A percentile compares a stretch with the other conserved stretches of the same genome.
Conservation (phyloP, 331 rosid genomes). For the Phaseolus coccineus region DNA sequence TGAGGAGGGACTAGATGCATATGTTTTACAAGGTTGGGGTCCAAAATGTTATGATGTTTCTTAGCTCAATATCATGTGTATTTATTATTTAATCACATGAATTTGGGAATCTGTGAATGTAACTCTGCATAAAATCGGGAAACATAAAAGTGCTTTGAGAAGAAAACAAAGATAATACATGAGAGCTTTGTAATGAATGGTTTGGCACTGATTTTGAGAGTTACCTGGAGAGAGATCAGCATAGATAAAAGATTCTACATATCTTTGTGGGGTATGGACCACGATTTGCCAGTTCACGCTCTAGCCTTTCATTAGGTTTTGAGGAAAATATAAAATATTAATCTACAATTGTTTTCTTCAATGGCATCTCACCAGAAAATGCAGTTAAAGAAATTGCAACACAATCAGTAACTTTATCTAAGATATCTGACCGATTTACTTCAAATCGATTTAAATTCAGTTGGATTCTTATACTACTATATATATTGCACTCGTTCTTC, state of each 20-base stretch:
- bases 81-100: neutral
- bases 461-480: neutral
- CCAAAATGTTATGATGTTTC: neutral
- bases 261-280: conserved; percentile 1
- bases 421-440: conserved; percentile 5
- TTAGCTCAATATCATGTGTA: neutral
- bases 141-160: neutral
- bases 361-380: neutral
- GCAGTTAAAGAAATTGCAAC: neutral
- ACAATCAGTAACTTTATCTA: neutral
- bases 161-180: conserved; percentile 22
- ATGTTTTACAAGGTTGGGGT: too few relatives aligned
- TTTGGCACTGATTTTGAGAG: neutral
- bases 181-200: neutral
- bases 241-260: neutral
- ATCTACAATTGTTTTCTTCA: neutral
- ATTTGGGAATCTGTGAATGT: neutral
- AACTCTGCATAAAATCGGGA: conserved; percentile 9
- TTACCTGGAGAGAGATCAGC: neutral
- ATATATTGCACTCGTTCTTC: conserved; percentile 3
- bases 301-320: neutral
- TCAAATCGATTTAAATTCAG: conserved; percentile 7
- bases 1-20: too few relatives aligned
- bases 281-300: neutral
- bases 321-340: conserved; percentile 6